phyloP scores from a whole-genome alignment of 768 basidiomycete species.

The Hemileccinum rubropunctum region DNA sequence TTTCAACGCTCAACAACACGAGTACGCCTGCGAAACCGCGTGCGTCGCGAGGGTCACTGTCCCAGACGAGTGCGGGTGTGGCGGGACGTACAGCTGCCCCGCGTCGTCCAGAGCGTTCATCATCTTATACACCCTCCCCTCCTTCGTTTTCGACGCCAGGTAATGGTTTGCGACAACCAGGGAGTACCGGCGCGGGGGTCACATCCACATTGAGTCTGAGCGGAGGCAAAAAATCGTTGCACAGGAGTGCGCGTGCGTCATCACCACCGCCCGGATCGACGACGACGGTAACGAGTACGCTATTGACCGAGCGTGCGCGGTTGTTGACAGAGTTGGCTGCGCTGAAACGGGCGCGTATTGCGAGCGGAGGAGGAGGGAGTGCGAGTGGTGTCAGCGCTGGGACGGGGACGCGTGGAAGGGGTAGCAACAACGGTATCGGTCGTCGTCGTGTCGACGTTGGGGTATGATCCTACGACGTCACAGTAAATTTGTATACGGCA shows the following conservation, averaged over 20 bases:
- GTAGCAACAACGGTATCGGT: neutral
- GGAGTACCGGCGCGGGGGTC: no score
- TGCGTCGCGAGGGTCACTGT: neutral
- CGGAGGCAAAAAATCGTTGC: no score
- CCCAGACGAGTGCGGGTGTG: neutral
- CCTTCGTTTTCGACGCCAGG: slow-evolving; percentile 11
- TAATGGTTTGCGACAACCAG: neutral
- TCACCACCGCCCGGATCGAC: slow-evolving; percentile 28
- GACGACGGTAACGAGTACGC: slow-evolving; percentile 42
- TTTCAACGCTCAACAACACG: slow-evolving; percentile 23
- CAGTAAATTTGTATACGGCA: no score
- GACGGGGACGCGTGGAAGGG: neutral
- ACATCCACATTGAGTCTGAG: no score
- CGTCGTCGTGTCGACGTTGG: slow-evolving; percentile 11
- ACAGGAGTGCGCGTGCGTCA: neutral
- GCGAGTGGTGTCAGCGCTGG: neutral
- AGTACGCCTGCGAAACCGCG: slow-evolving; percentile 29
- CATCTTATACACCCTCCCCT: slow-evolving; percentile 18
- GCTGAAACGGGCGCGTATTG: slow-evolving; percentile 31
- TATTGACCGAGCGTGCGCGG: slow-evolving; percentile 57
- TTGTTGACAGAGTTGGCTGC: slow-evolving; percentile 54
- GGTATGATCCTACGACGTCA: neutral
- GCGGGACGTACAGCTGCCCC: no score
- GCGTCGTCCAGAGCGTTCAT: slow-evolving; percentile 6
- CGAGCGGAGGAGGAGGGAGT: slow-evolving; percentile 2